Base-by-base conservation (phyloP, 805 yeast species). In the Candida cerambycidarum region DNA sequence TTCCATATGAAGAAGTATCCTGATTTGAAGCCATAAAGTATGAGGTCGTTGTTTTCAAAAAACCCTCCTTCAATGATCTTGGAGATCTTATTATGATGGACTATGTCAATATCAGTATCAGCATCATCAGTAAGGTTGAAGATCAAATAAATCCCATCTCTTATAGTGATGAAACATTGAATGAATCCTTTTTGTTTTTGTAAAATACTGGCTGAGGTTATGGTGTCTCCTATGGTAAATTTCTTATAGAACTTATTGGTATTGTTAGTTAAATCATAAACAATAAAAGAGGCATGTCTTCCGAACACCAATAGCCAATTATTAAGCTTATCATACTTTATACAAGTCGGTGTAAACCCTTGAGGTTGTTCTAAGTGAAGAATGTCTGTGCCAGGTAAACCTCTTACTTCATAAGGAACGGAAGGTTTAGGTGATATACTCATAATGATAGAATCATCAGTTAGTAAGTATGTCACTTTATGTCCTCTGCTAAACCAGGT, bases 1-100 rank as follows among this genome's bases (percentile, higher is more conserved):
- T 90, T 88, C 82, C 89, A 89, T 16, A 88, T 61, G 54, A 83
- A 85, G 56, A 92, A 89, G 38, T 75, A 66, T 38, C 83, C 83
- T 1, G 93, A 87, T 52, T 82, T 80, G 71, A 93, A 92, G 1
- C 98, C 98, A 59, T 79, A 87, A 2, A 86, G 61, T 2, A 85
- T 61, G 29, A 83, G 62, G 9, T 73, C 69, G 11, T 62, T 52
- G 9, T 59, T 46, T 9, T 63, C 52, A 18, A 73, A 57, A 43
- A 67, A 71, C 0, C 83, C 79, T 0, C 96, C 96, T 61, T 92
- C 97, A 10, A 92, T 63, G 0, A 97, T 96, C 48, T 80, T 78
- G 28, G 86, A 75, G 6, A 85, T 62, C 51, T 79, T 80, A 58
- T 86, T 88, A 15, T 79, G 71, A 39, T 77, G 83, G 9, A 74